Evolutionary conservation across 2,329 filamentous ascomycete genomes (phyloP), one percentile per base, ranked within the genome.

Genomic region (Akanthomyces uredinophilus): DNA sequence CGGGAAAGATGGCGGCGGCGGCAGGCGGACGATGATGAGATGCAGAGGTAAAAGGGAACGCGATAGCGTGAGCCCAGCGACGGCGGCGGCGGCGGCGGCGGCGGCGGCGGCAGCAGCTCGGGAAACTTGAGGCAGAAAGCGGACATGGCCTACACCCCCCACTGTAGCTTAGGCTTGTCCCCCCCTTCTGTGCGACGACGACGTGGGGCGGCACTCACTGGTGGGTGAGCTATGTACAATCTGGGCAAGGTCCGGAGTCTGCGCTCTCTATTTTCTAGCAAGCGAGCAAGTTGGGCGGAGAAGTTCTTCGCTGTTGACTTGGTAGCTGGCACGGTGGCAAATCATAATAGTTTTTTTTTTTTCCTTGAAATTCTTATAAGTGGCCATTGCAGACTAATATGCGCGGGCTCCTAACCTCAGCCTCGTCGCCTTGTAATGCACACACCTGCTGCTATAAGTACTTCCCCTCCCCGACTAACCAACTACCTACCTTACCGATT

Each of bases 131-230:
- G 55, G 44, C 46, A 24, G 29, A 47, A 57, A 47, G 46, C 55
- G 46, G 44, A 47, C 54, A 27, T 20, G 13, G 46, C 32, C 46
- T 50, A n/a, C n/a, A n/a, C n/a, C n/a, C n/a, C n/a, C n/a, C n/a
- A n/a, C n/a, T n/a, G n/a, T n/a, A n/a, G 32, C 32, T 35, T 35
- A 2, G 2, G 20, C 29, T 32, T 49, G n/a, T n/a, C n/a, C 32
- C 32, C 32, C 22, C 41, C 35, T 22, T 44, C 39, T 20, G 54
- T 29, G 29, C 43, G 20, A 20, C 44, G 55, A n/a, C 43, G 20
- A 20, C 44, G 55, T 58, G 55, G 55, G 55, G 43, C 54, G n/a
- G 32, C 14, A 27, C 20, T 44, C n/a, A n/a, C n/a, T n/a, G n/a
- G n/a, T n/a, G n/a, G 14, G 44, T 58, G n/a, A 32, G 44, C 18